A percentile compares a stretch with the other conserved stretches of the same genome.
Conservation (phyloP, 257 asterid species). For the Przewalskia tangutica region DNA sequence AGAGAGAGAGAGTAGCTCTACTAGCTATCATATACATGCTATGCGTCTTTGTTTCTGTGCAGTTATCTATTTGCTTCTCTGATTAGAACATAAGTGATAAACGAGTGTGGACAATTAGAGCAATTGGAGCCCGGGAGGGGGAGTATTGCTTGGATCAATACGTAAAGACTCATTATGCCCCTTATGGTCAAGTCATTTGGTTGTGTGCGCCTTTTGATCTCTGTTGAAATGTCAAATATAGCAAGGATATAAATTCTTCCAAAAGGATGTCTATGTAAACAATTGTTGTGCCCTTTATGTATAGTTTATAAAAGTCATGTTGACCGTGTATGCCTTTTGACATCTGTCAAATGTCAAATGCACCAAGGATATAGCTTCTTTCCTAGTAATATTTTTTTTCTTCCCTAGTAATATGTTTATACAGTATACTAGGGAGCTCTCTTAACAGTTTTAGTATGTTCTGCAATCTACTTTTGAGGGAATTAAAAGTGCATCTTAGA, state of each 20-base stretch:
- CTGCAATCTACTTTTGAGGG: neutral
- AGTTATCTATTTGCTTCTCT: neutral
- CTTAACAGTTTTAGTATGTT: neutral
- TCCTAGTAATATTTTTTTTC: neutral
- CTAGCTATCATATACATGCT: neutral
- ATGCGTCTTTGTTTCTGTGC: neutral
- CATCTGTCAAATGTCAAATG: neutral
- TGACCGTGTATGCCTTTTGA: neutral
- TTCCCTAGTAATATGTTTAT: neutral
- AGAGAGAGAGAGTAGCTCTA: neutral
- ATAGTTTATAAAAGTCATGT: neutral
- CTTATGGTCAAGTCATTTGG: neutral
- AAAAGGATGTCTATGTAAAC: neutral
- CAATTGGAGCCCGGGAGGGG: neutral
- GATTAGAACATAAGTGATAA: neutral
- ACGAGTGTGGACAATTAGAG: neutral
- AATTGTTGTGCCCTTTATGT: neutral
- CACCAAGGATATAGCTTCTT: neutral
- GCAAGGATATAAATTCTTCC: neutral
- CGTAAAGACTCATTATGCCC: neutral
- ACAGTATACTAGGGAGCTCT: neutral
- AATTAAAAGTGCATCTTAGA: neutral
- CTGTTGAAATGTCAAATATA: neutral
- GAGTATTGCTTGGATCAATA: neutral
- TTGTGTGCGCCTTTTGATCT: neutral